A percentile compares a stretch with the other conserved stretches of the same genome.
These are phyloP conservation scores for Alternaria sp. DNA, from an alignment of 2,329 filamentous ascomycete genomes.

Conservation along the genomic window DNA sequence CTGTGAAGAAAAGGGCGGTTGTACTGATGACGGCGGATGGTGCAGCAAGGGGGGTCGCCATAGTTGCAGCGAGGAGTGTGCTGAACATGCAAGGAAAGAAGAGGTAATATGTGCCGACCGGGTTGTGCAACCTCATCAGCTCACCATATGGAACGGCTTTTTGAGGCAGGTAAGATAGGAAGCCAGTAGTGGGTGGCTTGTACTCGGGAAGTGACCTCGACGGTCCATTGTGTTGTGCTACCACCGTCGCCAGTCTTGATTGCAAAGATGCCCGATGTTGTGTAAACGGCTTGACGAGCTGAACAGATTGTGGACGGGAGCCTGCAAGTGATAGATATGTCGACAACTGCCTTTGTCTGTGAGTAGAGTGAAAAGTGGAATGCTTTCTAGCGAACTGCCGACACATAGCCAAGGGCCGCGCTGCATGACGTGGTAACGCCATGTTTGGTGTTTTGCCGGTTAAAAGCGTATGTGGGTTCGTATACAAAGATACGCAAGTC, in stretches of 20 bases:
- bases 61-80: slow-evolving; percentile 78
- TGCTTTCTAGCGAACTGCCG: background rate
- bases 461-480: background rate
- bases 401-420: background rate
- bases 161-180: slow-evolving; percentile 73
- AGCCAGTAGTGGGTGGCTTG: slow-evolving; percentile 72
- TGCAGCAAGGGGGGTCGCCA: slow-evolving; percentile 67
- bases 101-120: slow-evolving; percentile 82
- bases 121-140: slow-evolving; percentile 81
- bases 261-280: slow-evolving; percentile 1
- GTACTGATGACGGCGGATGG: slow-evolving; percentile 71
- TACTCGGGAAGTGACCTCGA: slow-evolving; percentile 56
- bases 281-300: slow-evolving; percentile 10
- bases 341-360: background rate
- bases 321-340: background rate
- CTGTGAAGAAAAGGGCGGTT: slow-evolving; percentile 73
- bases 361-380: background rate
- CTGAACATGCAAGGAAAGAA: slow-evolving; percentile 88
- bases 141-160: slow-evolving; percentile 83
- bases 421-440: background rate
- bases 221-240: slow-evolving; percentile 17
- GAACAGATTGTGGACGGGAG: slow-evolving; percentile 16
- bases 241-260: slow-evolving; percentile 25
- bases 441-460: background rate
- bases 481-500: background rate